phyloP scores from a whole-genome alignment of 208 protist genomes.

The Leishmania braziliensis region DNA sequence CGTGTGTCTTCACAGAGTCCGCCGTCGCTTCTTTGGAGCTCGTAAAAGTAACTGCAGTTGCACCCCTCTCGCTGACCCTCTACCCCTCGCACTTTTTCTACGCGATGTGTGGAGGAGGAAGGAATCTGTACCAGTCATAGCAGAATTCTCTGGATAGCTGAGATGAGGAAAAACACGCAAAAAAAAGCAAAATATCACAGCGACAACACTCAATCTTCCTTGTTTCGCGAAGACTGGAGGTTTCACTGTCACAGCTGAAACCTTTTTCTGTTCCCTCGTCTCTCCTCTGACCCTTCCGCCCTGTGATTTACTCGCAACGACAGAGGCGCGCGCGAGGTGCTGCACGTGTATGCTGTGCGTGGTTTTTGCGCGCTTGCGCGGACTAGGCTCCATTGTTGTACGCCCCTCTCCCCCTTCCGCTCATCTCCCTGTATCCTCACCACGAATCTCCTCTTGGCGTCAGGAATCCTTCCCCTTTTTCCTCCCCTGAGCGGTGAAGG shows the following conservation, averaged over 20 bases:
- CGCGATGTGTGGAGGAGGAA: background rate
- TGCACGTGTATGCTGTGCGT: background rate
- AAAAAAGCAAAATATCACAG: background rate
- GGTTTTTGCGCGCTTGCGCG: background rate
- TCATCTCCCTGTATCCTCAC: background rate
- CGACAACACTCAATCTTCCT: background rate
- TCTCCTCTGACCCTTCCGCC: background rate
- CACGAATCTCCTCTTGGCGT: background rate
- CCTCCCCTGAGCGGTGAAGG: background rate
- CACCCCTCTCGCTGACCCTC: background rate
- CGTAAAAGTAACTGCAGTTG: background rate
- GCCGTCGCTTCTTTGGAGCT: background rate
- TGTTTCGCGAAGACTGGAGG: background rate
- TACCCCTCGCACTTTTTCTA: background rate
- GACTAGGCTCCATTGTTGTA: background rate
- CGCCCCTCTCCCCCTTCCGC: background rate
- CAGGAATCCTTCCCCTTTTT: background rate
- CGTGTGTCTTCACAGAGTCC: conserved; percentile 11
- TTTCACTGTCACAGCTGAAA: background rate
- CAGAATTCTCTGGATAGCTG: background rate
- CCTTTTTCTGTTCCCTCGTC: background rate
- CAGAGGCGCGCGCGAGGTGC: background rate
- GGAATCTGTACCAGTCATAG: background rate
- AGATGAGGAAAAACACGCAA: background rate
- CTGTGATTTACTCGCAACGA: background rate